A percentile compares a stretch with the other conserved stretches of the same genome.
phyloP scores from a whole-genome alignment of 139 green algal species.

The Diplosphaera chodatii region DNA sequence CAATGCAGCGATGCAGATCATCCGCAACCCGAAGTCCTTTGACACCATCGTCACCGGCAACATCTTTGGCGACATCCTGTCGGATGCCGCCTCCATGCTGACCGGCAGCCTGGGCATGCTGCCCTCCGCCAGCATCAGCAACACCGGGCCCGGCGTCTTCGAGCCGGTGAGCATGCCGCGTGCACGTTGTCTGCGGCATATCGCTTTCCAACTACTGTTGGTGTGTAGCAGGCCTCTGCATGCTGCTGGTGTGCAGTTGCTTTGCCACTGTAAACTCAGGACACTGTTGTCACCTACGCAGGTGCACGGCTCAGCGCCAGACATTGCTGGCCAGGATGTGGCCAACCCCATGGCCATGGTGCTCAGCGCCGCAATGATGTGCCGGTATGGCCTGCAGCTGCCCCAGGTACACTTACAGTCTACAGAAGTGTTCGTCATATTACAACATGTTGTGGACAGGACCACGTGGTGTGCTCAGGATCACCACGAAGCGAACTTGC shows the following conservation, averaged over 20 bases:
- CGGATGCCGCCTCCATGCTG: slow-evolving; percentile 96
- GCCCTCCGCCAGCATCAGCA: slow-evolving; percentile 89
- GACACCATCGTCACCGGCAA: slow-evolving; percentile 98
- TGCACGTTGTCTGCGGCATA: too few relatives aligned
- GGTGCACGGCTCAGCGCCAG: slow-evolving; percentile 92
- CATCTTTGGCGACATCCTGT: slow-evolving; percentile 99
- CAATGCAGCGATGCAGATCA: slow-evolving; percentile 99
- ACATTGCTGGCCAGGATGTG: slow-evolving; percentile 92
- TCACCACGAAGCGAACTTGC: too few relatives aligned
- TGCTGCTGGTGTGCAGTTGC: too few relatives aligned
- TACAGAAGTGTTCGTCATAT: too few relatives aligned
- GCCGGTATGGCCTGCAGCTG: slow-evolving; percentile 88
- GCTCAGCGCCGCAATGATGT: slow-evolving; percentile 98
- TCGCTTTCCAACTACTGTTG: too few relatives aligned
- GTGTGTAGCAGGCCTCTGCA: too few relatives aligned
- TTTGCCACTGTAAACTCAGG: too few relatives aligned
- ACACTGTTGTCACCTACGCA: background rate
- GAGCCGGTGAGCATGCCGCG: slow-evolving; percentile 67
- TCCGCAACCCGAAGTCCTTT: slow-evolving; percentile 90
- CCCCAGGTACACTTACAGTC: slow-evolving; percentile 61
- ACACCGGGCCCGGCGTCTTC: slow-evolving; percentile 85
- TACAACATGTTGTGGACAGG: too few relatives aligned
- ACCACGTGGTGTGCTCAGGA: too few relatives aligned
- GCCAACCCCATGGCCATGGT: slow-evolving; percentile 93
- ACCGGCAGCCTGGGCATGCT: slow-evolving; percentile 96